phyloP scores from a whole-genome alignment of 257 asterid genomes.

The Lithospermum erythrorhizon region DNA sequence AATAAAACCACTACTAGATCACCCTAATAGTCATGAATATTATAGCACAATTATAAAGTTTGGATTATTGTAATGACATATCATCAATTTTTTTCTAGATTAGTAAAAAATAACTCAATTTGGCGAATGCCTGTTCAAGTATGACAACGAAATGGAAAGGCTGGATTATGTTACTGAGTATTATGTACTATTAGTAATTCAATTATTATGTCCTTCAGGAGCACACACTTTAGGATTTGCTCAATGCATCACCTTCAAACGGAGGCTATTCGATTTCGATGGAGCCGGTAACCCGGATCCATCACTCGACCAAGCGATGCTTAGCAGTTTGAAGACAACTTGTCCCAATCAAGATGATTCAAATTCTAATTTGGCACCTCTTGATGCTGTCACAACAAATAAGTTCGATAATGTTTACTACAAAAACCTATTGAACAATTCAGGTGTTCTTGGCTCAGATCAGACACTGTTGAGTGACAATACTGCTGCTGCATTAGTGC shows the following conservation, averaged over 20 bases:
- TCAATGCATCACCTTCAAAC: constrained; percentile 29
- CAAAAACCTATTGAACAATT: constrained; percentile 34
- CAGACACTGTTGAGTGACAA: constrained; percentile 39
- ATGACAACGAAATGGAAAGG: too few species aligned
- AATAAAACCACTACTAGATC: too few species aligned
- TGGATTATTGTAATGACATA: too few species aligned
- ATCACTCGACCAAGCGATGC: constrained; percentile 31
- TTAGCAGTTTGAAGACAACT: constrained; percentile 29
- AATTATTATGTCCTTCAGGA: constrained; percentile 20
- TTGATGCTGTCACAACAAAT: constrained; percentile 38
- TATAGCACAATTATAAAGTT: too few species aligned
- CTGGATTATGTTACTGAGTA: too few species aligned
- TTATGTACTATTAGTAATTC: too few species aligned
- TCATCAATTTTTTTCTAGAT: too few species aligned
- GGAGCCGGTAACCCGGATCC: constrained; percentile 57
- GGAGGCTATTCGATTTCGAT: constrained; percentile 39
- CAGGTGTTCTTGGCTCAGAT: constrained; percentile 59
- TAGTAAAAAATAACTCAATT: too few species aligned
- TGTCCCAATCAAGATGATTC: constrained; percentile 46
- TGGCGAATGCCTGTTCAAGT: neutral
- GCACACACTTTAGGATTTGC: constrained; percentile 71
- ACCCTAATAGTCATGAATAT: too few species aligned
- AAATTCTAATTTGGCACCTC: constrained; percentile 26
- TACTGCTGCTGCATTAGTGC: constrained; percentile 35
- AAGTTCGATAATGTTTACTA: constrained; percentile 38